Evolutionary conservation across 129 eudicot genomes (phyloP).

Genomic region (Helichrysum umbraculigerum): DNA sequence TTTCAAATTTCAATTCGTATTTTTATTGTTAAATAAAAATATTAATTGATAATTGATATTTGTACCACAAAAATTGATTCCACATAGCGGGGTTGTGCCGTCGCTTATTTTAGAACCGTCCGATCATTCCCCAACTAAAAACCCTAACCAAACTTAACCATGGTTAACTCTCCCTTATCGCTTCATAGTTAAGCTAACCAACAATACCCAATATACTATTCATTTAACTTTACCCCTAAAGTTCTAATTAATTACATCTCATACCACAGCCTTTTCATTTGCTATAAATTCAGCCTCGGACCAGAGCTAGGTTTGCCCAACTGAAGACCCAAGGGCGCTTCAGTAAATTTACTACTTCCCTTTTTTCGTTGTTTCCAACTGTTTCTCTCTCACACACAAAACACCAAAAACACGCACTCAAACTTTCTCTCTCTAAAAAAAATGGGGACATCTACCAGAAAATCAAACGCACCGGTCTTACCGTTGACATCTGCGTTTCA

Average conservation of each 20-base stretch:
- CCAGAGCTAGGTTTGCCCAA: slow-evolving; percentile 87
- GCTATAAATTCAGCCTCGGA: slow-evolving; percentile 66
- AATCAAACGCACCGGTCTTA: slow-evolving; percentile 50
- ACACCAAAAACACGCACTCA: slow-evolving; percentile 25
- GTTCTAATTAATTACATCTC: slow-evolving; percentile 36
- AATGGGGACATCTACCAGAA: slow-evolving; percentile 54
- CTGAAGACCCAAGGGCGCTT: slow-evolving; percentile 83
- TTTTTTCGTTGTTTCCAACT: slow-evolving; percentile 8
- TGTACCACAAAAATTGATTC: slow-evolving; percentile 16
- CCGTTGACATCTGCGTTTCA: slow-evolving; percentile 42
- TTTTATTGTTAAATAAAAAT: too few relatives aligned
- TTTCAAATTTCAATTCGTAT: neutral
- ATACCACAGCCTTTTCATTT: slow-evolving; percentile 26
- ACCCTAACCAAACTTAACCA: slow-evolving; percentile 42
- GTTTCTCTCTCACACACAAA: slow-evolving; percentile 28
- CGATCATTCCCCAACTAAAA: slow-evolving; percentile 24
- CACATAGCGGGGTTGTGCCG: slow-evolving; percentile 19
- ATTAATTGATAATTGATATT: too few relatives aligned
- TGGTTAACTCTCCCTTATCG: slow-evolving; percentile 16
- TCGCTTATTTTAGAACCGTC: slow-evolving; percentile 36
- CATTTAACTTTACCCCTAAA: slow-evolving; percentile 29
- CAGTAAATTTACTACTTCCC: slow-evolving; percentile 22
- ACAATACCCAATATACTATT: slow-evolving; percentile 21
- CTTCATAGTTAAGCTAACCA: slow-evolving; percentile 34
- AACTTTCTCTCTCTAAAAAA: slow-evolving; percentile 9